Evolutionary conservation across 2,329 filamentous ascomycete genomes (phyloP).

Genomic region (Sporothrix humicola): DNA sequence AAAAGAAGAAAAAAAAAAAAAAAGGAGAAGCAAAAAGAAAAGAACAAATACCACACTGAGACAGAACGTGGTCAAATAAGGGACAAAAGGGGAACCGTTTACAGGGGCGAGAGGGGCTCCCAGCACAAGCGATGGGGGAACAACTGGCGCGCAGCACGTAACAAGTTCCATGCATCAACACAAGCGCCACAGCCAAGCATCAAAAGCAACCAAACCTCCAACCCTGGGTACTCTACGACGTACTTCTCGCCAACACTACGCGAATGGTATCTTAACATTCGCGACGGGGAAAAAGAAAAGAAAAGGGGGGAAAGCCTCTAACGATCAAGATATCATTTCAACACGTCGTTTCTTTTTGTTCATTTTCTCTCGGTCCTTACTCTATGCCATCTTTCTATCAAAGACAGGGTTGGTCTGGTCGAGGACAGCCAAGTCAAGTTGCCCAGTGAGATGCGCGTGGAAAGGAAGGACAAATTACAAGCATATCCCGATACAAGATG

Average conservation of each 20-base stretch:
- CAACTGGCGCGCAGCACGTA: slow-evolving; percentile 12
- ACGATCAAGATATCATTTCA: no score
- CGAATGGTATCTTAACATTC: background rate
- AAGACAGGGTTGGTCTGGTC: no score
- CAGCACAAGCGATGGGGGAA: background rate
- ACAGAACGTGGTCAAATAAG: background rate
- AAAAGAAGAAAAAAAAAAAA: slow-evolving; percentile 8
- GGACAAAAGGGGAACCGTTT: background rate
- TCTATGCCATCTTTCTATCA: no score
- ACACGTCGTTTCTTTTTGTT: no score
- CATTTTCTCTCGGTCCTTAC: no score
- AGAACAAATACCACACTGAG: background rate
- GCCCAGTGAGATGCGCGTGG: background rate
- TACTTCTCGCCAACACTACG: slow-evolving; percentile 9
- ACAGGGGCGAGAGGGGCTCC: background rate
- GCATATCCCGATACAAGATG: no score
- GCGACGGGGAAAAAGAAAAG: no score
- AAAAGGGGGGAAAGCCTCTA: no score
- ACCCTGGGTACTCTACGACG: background rate
- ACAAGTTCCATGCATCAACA: slow-evolving; percentile 25
- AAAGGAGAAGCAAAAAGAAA: no score
- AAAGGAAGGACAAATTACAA: background rate
- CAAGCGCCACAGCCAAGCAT: slow-evolving; percentile 13
- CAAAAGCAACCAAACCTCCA: background rate
- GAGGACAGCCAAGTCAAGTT: no score